Base-by-base conservation (phyloP, 345 rosid species). In the Pistacia vera region DNA sequence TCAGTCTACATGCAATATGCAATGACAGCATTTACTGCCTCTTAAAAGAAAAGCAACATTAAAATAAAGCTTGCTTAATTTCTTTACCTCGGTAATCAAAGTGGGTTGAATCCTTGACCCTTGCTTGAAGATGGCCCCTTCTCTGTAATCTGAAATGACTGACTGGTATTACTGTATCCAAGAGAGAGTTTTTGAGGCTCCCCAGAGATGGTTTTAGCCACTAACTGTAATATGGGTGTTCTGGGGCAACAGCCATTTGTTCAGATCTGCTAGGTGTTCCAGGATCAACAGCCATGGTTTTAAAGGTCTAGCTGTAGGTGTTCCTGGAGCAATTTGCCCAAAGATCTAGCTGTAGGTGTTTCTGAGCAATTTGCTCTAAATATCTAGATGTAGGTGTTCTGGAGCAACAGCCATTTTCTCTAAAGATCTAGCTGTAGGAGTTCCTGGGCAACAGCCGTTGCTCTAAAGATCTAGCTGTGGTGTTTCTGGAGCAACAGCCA, bases 171-270 rank as follows among this genome's bases (percentile, higher is more conserved):
- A 71, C 54, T 48, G 65, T 75, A 75, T 82, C 84, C 8, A 75
- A 63, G 38, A 46, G 57, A 60, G 73, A 57, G 54, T 64, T 72
- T 66, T 57, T 85, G 78, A 74, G 81, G 74, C 84, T 74, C 72
- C 73, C 88, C 41, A 75, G 87, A 75, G 77, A 87, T 44, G 80
- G 91, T 88, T 78, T 52, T 51, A 17, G 85, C 77, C 61, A 75
- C 72, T 58, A 87, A 79, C 30, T 62, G 76, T 74, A 48, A 83
- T 75, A 82, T 78, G 0, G 97, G 99, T 33, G 96, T 93, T 86
- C 90, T 35, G 96, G 94, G 70, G 95, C 95, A 66, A 92, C 83
- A 77, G 82, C 70, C 17, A 36, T 70, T 58, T 66, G 78, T 74
- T 81, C 85, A 35, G 74, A 30, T 48, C 72, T 75, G 70, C 54